Evolutionary conservation across 768 basidiomycete genomes (phyloP).

Genomic region (Lactarius quietus): DNA sequence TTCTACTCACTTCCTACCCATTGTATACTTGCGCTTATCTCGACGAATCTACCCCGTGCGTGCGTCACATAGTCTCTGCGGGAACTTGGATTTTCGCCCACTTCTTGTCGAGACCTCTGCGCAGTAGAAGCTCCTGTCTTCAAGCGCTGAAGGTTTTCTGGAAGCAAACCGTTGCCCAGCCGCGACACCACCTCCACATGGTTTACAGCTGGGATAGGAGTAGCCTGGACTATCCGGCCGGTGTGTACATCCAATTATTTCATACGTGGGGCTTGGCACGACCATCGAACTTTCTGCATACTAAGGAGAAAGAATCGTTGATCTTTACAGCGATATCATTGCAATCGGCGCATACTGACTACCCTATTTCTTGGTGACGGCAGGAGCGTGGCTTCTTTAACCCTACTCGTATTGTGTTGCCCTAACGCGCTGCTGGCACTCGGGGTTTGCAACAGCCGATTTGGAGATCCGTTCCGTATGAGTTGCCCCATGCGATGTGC

Average conservation of each 20-base stretch:
- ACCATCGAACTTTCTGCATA: not conserved
- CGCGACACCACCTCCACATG: not conserved
- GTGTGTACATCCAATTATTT: not conserved
- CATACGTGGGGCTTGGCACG: not conserved
- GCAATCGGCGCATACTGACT: not conserved
- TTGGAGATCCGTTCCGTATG: not conserved
- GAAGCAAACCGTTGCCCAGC: not conserved
- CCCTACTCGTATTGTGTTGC: not conserved
- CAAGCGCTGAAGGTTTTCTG: slow-evolving; percentile 1
- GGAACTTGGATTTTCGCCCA: not conserved
- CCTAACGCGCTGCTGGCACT: not conserved
- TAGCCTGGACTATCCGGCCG: not conserved
- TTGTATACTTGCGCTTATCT: not conserved
- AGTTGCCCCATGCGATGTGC: not conserved
- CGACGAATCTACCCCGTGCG: not conserved
- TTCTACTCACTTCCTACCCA: not conserved
- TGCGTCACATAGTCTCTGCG: not conserved
- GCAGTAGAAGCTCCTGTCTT: not conserved
- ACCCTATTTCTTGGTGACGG: not conserved
- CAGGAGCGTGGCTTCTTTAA: not conserved
- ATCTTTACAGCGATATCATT: not conserved
- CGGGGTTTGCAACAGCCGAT: not conserved
- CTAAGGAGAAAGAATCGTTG: not conserved
- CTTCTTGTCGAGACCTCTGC: not conserved
- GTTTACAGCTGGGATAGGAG: not conserved